phyloP scores from a whole-genome alignment of 345 rosid species.

The Citrus maxima region DNA sequence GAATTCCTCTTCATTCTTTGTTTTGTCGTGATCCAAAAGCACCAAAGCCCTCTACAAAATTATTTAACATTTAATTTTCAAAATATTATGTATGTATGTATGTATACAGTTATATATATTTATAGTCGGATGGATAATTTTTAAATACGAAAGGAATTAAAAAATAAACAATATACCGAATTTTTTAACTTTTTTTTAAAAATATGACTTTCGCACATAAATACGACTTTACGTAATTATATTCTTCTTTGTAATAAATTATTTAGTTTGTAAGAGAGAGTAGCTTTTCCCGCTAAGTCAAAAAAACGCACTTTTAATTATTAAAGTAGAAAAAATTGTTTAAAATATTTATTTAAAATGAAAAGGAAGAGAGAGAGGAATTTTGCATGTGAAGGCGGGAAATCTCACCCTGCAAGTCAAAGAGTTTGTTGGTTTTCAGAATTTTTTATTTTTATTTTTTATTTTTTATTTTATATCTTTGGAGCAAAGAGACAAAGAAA shows the following conservation, averaged over 20 bases:
- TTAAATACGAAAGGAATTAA: no score
- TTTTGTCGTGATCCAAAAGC: constrained; percentile 18
- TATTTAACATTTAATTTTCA: neutral
- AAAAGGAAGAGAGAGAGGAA: neutral
- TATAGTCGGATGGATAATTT: no score
- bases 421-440: constrained; percentile 52
- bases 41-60: neutral
- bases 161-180: no score
- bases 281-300: constrained; percentile 3
- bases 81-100: neutral
- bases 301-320: constrained; percentile 3
- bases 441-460: constrained; percentile 9
- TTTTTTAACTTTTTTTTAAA: no score
- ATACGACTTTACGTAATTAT: no score
- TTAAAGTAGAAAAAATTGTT: neutral
- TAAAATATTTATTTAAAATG: neutral
- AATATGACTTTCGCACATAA: no score
- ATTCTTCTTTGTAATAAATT: neutral
- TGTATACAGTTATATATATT: no score
- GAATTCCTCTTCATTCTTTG: constrained; percentile 20
- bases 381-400: constrained; percentile 54
- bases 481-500: constrained; percentile 28
- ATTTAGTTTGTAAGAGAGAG: neutral
- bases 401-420: constrained; percentile 51
- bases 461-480: neutral